Evolutionary conservation across 1,139 yeast genomes (phyloP), one percentile per base, ranked within the genome.

Genomic region (Sugiyamaella sp.): DNA sequence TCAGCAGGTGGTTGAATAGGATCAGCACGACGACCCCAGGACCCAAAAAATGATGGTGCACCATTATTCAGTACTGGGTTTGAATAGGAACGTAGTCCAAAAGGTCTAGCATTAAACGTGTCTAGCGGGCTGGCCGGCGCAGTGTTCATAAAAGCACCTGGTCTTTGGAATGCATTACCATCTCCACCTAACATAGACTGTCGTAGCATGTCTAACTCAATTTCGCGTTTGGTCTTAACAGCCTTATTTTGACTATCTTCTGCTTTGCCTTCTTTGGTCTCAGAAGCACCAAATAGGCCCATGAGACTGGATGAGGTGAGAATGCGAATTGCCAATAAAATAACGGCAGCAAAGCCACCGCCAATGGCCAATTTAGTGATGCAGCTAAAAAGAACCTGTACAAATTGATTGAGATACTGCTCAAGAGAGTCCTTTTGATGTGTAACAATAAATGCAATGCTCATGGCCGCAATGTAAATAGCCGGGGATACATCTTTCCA

Each of bases 401-500:
- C 52, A 4, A 60, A 54, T 24, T 58, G 59, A 24, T 59, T 61
- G 16, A 62, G 53, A 41, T 59, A 58, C 16, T 50, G 57, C 43
- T 62, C 63, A 33, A 62, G 59, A 42, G 52, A 46, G 10, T 60
- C 63, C 12, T 57, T 56, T 51, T 60, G 64, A 33, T 59, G 64
- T n/a, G 55, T 61, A 19, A 62, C 52, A 35, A 62, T 45, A 37
- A 62, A 50, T 19, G 65, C 64, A n/a, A 58, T 54, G 22, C 58
- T 49, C 44, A 62, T 57, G 8, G 59, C 49, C 14, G 65, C 61
- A n/a, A 62, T 46, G 45, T 56, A 60, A 6, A 62, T 49, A 2
- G 65, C 65, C 9, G 65, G 65, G n/a, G 62, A 60, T 14, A 60
- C 42, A 3, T 53, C 47, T 25, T 39, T 43, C 40, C 38, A 47